Conservation (phyloP, 805 yeast genomes). For the Candida pseudofarinosa region DNA sequence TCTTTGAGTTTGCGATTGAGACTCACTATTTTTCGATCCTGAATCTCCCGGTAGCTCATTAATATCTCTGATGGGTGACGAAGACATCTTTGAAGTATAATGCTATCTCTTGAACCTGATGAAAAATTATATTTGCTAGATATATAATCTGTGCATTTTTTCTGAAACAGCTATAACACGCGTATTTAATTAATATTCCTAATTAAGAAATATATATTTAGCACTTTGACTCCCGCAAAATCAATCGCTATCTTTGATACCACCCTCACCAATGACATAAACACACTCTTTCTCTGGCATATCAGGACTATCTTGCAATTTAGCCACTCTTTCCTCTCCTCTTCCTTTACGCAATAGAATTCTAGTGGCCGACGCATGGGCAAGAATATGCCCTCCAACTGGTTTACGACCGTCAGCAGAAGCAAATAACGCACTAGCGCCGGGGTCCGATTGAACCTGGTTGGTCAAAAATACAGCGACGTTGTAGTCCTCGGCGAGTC, state of each 20-base stretch:
- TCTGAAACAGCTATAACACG: conserved; percentile 10
- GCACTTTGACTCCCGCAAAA: background rate
- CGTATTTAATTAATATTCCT: conserved; percentile 26
- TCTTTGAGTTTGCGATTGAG: conserved; percentile 32
- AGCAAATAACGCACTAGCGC: conserved; percentile 14
- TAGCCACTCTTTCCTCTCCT: conserved; percentile 15
- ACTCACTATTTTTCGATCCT: conserved; percentile 25
- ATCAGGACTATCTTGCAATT: conserved; percentile 12
- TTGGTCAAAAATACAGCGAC: conserved; percentile 14
- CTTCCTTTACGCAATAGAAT: conserved; percentile 13
- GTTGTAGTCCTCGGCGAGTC: conserved; percentile 14
- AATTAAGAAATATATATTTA: conserved; percentile 18
- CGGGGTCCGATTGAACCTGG: conserved; percentile 16
- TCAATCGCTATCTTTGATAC: conserved; percentile 15
- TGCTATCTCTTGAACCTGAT: background rate
- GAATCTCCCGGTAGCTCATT: conserved; percentile 25
- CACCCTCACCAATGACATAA: conserved; percentile 13
- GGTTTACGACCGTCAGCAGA: conserved; percentile 15
- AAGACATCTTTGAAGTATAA: conserved; percentile 16
- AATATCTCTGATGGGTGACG: conserved; percentile 37
- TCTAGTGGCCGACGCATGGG: conserved; percentile 14
- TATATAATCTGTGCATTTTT: background rate
- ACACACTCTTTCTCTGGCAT: conserved; percentile 15
- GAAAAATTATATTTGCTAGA: background rate
- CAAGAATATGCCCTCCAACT: conserved; percentile 14